Base-by-base conservation (phyloP, 148 eudicot genomes). In the Cornus florida region DNA sequence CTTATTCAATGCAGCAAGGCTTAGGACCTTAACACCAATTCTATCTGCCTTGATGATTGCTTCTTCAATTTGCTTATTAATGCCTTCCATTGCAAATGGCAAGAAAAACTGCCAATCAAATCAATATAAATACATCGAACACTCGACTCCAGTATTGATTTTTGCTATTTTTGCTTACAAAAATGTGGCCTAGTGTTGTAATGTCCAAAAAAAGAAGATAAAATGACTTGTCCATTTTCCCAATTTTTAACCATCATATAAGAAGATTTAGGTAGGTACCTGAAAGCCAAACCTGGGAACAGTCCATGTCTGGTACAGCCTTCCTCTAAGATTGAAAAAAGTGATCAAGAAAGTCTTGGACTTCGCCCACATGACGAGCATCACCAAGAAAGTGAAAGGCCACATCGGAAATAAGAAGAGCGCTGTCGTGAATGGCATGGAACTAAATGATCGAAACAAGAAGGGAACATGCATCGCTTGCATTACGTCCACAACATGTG, bases 221-320 rank as follows among this genome's bases (percentile, higher is more conserved):
- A 35, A 35, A 35, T 0, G 38, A 35, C 38, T 4, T 0, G 38
- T 43, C 48, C 48, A 43, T 43, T 43, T 35, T 1, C 48, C 48
- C 48, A 6, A 43, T 43, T 4, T 6, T 43, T 43, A 43, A 43
- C 4, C 1, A 5, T 43, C 48, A 43, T 43, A 43, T 43, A 43
- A 6, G 48, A 22, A 10, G 65, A 59, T 3, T 28, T 10, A 39
- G 32, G 4, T 31, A 68, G 28, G 9, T 78, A 89, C 92, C 92
- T 85, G 88, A 70, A 89, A 87, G 85, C 92, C 92, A 48, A 79
- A 83, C 76, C 92, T 87, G 72, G 92, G 92, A 17, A 89, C 90
- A 53, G 72, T 46, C 92, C 92, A 89, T 8, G 86, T 82, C 50
- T 87, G 80, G 64, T 70, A 80, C 41, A 87, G 71, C 19, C 57